A percentile compares a stretch with the other conserved stretches of the same genome.
Conservation (phyloP, 2,329 filamentous ascomycete species). For the Stenocarpella maydis region DNA sequence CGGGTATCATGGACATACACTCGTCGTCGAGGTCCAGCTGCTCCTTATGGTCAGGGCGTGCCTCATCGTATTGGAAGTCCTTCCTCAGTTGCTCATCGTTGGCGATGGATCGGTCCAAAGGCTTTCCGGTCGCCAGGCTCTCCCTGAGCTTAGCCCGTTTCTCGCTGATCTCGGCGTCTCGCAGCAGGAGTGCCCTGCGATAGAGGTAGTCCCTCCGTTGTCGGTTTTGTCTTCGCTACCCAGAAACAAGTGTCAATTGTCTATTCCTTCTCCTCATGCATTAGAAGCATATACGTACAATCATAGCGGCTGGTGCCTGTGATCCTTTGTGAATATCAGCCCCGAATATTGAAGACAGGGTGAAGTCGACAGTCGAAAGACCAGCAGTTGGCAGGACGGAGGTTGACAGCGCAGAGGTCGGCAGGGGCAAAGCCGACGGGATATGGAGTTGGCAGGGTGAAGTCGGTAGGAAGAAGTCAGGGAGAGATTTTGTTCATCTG, state of each 20-base stretch:
- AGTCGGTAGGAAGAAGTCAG: too few relatives aligned
- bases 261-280: too few relatives aligned
- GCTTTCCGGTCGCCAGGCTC: conserved; percentile 88
- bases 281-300: conserved; percentile 44
- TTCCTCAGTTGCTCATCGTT: conserved; percentile 85
- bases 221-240: conserved; percentile 74
- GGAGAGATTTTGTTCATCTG: too few relatives aligned
- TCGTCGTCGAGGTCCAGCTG: conserved; percentile 85
- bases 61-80: conserved; percentile 95
- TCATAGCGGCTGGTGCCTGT: conserved; percentile 44
- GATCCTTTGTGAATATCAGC: neutral
- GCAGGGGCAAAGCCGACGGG: too few relatives aligned
- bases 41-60: conserved; percentile 73
- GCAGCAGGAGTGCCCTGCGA: conserved; percentile 83
- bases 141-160: conserved; percentile 88
- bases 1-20: conserved; percentile 56
- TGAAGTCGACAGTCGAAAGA: too few relatives aligned
- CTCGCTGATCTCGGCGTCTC: conserved; percentile 91
- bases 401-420: too few relatives aligned
- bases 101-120: conserved; percentile 81
- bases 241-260: conserved; percentile 32
- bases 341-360: too few relatives aligned
- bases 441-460: too few relatives aligned
- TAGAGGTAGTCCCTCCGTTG: conserved; percentile 90
- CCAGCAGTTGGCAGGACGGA: too few relatives aligned